Conservation (phyloP, 805 yeast species). For the Kodamaea hsintzibuensis region DNA sequence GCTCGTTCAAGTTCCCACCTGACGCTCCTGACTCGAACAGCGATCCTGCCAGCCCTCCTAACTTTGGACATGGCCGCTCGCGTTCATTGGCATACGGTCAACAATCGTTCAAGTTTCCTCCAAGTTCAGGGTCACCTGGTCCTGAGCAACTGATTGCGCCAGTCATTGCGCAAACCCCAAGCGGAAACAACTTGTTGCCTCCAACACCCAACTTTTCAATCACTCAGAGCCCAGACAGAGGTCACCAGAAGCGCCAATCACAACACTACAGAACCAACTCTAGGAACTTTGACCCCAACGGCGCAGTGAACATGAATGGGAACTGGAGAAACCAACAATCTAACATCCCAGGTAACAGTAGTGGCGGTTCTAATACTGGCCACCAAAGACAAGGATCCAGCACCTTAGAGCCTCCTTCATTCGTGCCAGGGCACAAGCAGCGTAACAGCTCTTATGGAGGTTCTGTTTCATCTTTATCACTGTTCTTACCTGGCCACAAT, state of each 20-base stretch:
- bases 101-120: slow-evolving; percentile 62
- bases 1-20: slow-evolving; percentile 60
- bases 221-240: slow-evolving; percentile 37
- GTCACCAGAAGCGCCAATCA: slow-evolving; percentile 41
- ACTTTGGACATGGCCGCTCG: slow-evolving; percentile 33
- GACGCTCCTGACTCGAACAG: slow-evolving; percentile 16
- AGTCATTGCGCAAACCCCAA: slow-evolving; percentile 19
- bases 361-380: background rate
- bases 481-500: slow-evolving; percentile 32
- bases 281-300: slow-evolving; percentile 39
- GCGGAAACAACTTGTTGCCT: slow-evolving; percentile 39
- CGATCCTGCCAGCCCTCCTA: slow-evolving; percentile 12
- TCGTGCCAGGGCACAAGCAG: slow-evolving; percentile 78
- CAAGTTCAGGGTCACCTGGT: slow-evolving; percentile 12
- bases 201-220: slow-evolving; percentile 54
- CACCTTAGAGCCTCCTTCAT: slow-evolving; percentile 44
- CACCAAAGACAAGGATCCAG: slow-evolving; percentile 28
- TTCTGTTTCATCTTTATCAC: slow-evolving; percentile 52
- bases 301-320: slow-evolving; percentile 43
- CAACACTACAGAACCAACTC: slow-evolving; percentile 39
- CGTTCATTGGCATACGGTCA: slow-evolving; percentile 46
- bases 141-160: slow-evolving; percentile 27
- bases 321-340: slow-evolving; percentile 68
- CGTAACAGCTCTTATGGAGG: slow-evolving; percentile 65
- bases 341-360: slow-evolving; percentile 12